Percentiles rank a stretch among this genome's conserved stretches.
Conservation (phyloP, 2,329 filamentous ascomycete species). For the Annulohypoxylon truncatum region DNA sequence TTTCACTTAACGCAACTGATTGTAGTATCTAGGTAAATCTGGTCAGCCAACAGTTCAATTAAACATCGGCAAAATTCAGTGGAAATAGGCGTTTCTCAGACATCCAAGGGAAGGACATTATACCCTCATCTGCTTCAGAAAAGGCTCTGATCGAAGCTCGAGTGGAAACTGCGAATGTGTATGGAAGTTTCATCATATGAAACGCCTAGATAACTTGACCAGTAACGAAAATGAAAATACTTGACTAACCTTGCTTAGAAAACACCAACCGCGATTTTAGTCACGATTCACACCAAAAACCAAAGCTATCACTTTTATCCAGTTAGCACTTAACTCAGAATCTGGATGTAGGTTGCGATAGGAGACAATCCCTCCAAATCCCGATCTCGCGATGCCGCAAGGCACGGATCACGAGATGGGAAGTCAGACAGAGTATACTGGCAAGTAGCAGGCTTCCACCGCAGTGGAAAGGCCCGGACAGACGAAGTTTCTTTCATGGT, state of each 20-base stretch:
- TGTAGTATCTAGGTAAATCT: not conserved
- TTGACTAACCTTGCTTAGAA: slow-evolving; percentile 39
- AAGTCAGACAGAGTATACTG: slow-evolving; percentile 86
- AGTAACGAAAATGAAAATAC: not conserved
- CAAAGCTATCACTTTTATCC: not conserved
- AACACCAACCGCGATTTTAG: not conserved
- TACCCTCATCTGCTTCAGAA: slow-evolving; percentile 75
- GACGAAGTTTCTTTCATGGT: slow-evolving; percentile 81
- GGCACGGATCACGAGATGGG: slow-evolving; percentile 15
- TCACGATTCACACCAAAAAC: not conserved
- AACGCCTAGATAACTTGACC: slow-evolving; percentile 7
- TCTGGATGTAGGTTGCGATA: not conserved
- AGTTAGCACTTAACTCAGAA: slow-evolving; percentile 11
- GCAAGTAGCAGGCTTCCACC: slow-evolving; percentile 83
- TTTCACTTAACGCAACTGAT: too few relatives aligned
- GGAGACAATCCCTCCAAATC: slow-evolving; percentile 11
- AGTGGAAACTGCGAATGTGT: slow-evolving; percentile 92
- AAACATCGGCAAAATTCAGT: not conserved
- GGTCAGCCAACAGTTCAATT: slow-evolving; percentile 26
- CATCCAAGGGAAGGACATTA: slow-evolving; percentile 77
- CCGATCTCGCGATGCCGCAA: slow-evolving; percentile 2
- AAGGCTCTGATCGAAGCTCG: slow-evolving; percentile 74
- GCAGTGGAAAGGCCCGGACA: slow-evolving; percentile 72
- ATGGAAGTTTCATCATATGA: slow-evolving; percentile 78
- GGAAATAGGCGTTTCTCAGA: slow-evolving; percentile 62